Conservation (phyloP, 495 filamentous ascomycete species). For the Bacidia gigantensis region DNA sequence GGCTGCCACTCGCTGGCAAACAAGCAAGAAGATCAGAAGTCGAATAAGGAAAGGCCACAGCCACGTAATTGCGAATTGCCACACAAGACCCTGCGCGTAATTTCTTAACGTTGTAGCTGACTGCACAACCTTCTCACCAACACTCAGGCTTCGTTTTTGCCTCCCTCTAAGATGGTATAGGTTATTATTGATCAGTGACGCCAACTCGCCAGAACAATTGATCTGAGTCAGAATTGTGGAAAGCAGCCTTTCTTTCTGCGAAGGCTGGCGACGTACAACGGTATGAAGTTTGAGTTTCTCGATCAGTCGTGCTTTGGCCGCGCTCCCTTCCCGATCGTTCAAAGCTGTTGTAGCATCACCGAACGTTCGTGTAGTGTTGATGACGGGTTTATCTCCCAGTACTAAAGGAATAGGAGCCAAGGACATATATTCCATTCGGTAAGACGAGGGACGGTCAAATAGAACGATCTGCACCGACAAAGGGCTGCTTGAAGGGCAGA, state of each 20-base stretch:
- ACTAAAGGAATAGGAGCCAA: slow-evolving; percentile 78
- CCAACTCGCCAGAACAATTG: slow-evolving; percentile 88
- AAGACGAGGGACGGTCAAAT: slow-evolving; percentile 75
- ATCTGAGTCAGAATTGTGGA: slow-evolving; percentile 82
- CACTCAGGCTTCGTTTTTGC: slow-evolving; percentile 71
- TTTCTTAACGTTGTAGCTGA: slow-evolving; percentile 77
- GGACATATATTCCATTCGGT: slow-evolving; percentile 93
- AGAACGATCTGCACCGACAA: slow-evolving; percentile 74
- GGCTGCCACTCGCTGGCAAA: slow-evolving; percentile 68
- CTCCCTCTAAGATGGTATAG: slow-evolving; percentile 67
- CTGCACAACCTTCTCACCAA: slow-evolving; percentile 88
- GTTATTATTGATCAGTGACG: slow-evolving; percentile 73
- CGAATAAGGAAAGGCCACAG: slow-evolving; percentile 63
- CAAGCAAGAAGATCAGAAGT: slow-evolving; percentile 59
- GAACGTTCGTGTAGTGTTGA: neutral
- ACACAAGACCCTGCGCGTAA: slow-evolving; percentile 51
- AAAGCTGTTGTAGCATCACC: slow-evolving; percentile 14
- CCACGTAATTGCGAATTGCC: slow-evolving; percentile 60
- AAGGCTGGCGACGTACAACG: slow-evolving; percentile 57
- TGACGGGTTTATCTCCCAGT: slow-evolving; percentile 54
- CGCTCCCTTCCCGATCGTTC: slow-evolving; percentile 33
- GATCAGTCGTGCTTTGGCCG: slow-evolving; percentile 48
- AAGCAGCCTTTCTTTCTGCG: slow-evolving; percentile 70
- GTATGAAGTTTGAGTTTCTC: slow-evolving; percentile 84
- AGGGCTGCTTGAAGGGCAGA: slow-evolving; percentile 45